phyloP scores from a whole-genome alignment of 768 basidiomycete genomes.

The Boletus speciosus region DNA sequence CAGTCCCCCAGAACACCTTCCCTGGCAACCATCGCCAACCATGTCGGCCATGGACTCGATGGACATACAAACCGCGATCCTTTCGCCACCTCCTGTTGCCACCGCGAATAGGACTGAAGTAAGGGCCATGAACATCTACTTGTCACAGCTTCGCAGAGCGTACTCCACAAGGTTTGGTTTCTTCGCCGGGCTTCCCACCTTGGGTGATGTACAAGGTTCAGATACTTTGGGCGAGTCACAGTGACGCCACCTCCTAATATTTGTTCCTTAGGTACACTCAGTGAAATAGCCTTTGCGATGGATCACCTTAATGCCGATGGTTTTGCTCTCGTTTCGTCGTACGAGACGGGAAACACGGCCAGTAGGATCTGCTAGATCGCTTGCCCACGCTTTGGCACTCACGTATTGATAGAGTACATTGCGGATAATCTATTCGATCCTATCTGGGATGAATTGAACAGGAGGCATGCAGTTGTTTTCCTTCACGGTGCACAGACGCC shows the following conservation, averaged over 20 bases:
- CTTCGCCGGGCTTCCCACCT: constrained; percentile 61
- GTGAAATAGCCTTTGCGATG: constrained; percentile 58
- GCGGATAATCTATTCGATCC: constrained; percentile 61
- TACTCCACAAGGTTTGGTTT: constrained; percentile 64
- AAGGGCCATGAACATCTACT: constrained; percentile 46
- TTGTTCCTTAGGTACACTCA: constrained; percentile 45
- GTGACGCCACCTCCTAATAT: constrained; percentile 4
- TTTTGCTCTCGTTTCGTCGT: constrained; percentile 63
- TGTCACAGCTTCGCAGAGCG: constrained; percentile 44
- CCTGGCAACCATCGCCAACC: constrained; percentile 60
- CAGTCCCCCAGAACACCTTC: constrained; percentile 60
- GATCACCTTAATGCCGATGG: constrained; percentile 64
- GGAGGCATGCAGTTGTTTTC: constrained; percentile 59
- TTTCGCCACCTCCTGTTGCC: constrained; percentile 62
- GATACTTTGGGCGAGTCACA: not conserved
- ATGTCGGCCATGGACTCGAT: constrained; percentile 60
- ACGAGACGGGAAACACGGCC: constrained; percentile 51
- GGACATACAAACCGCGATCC: constrained; percentile 55
- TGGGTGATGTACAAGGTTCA: constrained; percentile 60
- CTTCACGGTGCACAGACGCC: constrained; percentile 69
- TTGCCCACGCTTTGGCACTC: not conserved
- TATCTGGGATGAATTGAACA: constrained; percentile 69
- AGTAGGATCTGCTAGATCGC: constrained; percentile 37
- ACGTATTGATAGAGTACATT: constrained; percentile 49
- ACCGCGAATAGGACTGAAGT: constrained; percentile 40